Evolutionary conservation across 1,139 yeast species (phyloP).

Genomic region (Saccharomycopsis crataegensis): DNA sequence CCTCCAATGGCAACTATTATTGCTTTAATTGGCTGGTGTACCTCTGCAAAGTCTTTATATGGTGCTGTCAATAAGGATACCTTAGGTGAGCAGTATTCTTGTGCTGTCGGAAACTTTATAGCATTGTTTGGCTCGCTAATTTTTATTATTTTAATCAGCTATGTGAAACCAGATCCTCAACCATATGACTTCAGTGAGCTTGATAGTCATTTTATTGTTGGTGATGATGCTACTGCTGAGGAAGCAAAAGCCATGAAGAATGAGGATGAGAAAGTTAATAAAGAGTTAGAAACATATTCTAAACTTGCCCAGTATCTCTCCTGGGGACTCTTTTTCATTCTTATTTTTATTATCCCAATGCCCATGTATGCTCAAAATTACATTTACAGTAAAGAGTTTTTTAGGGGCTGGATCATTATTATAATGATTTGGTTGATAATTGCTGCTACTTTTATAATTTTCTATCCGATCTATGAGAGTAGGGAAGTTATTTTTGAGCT

Average conservation of each 20-base stretch:
- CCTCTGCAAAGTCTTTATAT: slow-evolving; percentile 28
- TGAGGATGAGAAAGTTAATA: slow-evolving; percentile 5
- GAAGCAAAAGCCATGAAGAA: slow-evolving; percentile 22
- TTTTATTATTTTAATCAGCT: slow-evolving; percentile 28
- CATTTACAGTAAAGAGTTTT: slow-evolving; percentile 30
- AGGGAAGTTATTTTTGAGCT: slow-evolving; percentile 20
- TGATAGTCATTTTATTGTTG: slow-evolving; percentile 23
- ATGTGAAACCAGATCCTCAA: slow-evolving; percentile 27
- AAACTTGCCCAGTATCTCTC: slow-evolving; percentile 16
- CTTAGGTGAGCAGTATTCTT: slow-evolving; percentile 31
- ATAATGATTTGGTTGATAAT: slow-evolving; percentile 34
- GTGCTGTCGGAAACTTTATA: slow-evolving; percentile 34
- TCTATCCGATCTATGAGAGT: slow-evolving; percentile 33
- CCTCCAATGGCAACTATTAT: slow-evolving; percentile 32
- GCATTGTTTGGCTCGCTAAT: slow-evolving; percentile 31
- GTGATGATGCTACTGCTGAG: slow-evolving; percentile 27
- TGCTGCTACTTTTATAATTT: slow-evolving; percentile 29
- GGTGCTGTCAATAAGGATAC: slow-evolving; percentile 30
- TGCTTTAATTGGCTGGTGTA: slow-evolving; percentile 36
- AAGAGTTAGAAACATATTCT: slow-evolving; percentile 15
- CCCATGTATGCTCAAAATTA: slow-evolving; percentile 32
- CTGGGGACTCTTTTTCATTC: slow-evolving; percentile 17
- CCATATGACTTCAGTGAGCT: slow-evolving; percentile 17
- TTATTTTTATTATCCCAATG: slow-evolving; percentile 23
- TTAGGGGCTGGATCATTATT: slow-evolving; percentile 34